phyloP scores from a whole-genome alignment of 2,329 filamentous ascomycete species.

The Aureobasidium sp. region DNA sequence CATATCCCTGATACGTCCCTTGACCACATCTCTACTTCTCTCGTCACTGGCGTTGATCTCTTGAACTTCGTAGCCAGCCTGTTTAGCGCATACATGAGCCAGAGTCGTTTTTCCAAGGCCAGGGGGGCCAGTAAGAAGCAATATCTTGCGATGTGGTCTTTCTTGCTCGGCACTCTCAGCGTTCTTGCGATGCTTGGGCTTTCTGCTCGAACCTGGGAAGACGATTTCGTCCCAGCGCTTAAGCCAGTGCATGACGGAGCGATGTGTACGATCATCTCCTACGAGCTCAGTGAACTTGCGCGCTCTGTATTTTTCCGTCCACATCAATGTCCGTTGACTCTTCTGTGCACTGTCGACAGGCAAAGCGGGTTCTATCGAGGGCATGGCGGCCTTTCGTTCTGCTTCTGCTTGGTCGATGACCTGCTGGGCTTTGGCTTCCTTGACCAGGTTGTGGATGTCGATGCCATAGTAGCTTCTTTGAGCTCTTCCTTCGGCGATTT shows the following conservation, averaged over 20 bases:
- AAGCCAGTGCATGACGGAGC: slow-evolving; percentile 82
- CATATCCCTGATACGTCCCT: slow-evolving; percentile 81
- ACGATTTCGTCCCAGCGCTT: slow-evolving; percentile 92
- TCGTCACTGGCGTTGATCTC: slow-evolving; percentile 99
- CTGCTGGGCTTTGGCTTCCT: slow-evolving; percentile 57
- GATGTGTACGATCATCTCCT: slow-evolving; percentile 89
- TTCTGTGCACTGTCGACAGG: neutral
- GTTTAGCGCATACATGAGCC: slow-evolving; percentile 88
- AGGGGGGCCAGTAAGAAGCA: slow-evolving; percentile 84
- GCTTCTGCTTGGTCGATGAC: slow-evolving; percentile 27
- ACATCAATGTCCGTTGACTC: slow-evolving; percentile 52
- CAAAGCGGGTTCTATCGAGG: slow-evolving; percentile 33
- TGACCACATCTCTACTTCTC: slow-evolving; percentile 80
- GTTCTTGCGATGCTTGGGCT: slow-evolving; percentile 39
- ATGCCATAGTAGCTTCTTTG: slow-evolving; percentile 82
- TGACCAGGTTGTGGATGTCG: slow-evolving; percentile 76
- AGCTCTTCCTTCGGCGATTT: slow-evolving; percentile 55
- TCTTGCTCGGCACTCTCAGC: slow-evolving; percentile 50
- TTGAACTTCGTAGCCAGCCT: slow-evolving; percentile 92
- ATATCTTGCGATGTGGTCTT: slow-evolving; percentile 73
- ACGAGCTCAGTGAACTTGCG: slow-evolving; percentile 86
- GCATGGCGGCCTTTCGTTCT: slow-evolving; percentile 18
- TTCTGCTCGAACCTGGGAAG: slow-evolving; percentile 68
- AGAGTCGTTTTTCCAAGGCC: slow-evolving; percentile 93
- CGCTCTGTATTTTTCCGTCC: slow-evolving; percentile 97